Conservation (phyloP, 352 stramenopile genomes). For the Phytophthora fragariaefolia region DNA sequence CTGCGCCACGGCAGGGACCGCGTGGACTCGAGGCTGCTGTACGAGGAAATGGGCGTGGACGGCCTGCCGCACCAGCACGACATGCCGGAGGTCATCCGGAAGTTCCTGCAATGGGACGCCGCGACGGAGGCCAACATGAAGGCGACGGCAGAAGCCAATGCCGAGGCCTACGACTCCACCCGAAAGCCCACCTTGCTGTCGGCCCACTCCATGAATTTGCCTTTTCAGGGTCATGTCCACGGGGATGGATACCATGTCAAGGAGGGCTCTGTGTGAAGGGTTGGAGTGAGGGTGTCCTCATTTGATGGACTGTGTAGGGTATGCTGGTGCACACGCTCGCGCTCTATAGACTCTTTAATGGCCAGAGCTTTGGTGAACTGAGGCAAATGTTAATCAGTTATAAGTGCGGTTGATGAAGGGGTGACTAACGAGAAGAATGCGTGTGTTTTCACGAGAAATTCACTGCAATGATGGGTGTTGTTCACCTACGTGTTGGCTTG, state of each 20-base stretch:
- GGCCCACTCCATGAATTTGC: constrained; percentile 76
- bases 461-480: not conserved
- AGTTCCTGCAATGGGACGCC: constrained; percentile 67
- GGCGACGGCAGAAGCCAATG: constrained; percentile 43
- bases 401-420: no score
- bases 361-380: no score
- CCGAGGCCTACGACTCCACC: constrained; percentile 32
- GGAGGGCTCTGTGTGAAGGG: not conserved
- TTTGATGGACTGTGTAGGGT: no score
- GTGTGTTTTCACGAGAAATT: not conserved
- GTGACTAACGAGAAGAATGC: no score
- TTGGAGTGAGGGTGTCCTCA: not conserved
- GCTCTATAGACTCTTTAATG: no score
- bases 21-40: constrained; percentile 57
- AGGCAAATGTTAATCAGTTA: no score
- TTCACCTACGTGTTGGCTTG: not conserved
- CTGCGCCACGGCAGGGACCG: constrained; percentile 59
- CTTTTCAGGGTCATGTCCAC: constrained; percentile 39
- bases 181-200: constrained; percentile 48
- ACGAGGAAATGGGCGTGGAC: constrained; percentile 61
- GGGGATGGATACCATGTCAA: constrained; percentile 17
- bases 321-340: no score
- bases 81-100: constrained; percentile 54
- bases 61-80: constrained; percentile 46
- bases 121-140: constrained; percentile 68